Base-by-base conservation (phyloP, 1,284 basidiomycete genomes). In the Ustilago shanxiensis region DNA sequence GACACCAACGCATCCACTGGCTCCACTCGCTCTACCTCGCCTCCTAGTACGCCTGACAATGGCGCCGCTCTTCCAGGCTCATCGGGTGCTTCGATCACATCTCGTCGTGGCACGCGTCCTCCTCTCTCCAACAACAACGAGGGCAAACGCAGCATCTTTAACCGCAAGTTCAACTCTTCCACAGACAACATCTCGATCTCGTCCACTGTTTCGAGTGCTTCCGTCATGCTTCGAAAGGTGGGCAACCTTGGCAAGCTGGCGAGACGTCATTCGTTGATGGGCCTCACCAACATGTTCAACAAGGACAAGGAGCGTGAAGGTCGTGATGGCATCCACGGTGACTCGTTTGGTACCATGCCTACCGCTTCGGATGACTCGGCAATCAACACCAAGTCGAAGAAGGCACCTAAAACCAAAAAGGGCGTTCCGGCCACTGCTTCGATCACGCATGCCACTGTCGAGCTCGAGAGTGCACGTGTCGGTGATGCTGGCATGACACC, bases 111-210 rank as follows among this genome's bases (percentile, higher is more conserved):
- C 53, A 72, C 65, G 2, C 66, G 79, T n/a, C 82, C 82, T 22
- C 82, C 82, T 9, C 58, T 83, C 24, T 66, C 79, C 11, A 68
- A 55, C 66, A 77, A 73, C 52, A 73, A 72, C 53, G 71, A 69
- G 18, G 69, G 69, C 56, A 82, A 81, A 62, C 77, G 83, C 90
- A 92, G 56, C 47, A 86, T 96, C 74, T 95, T 99, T 89, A 96
- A 95, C 87, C 91, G 93, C 77, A 92, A 93, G 79, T 88, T 95
- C 83, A 98, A 99, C 86, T 92, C 93, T 55, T 95, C 93, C 64
- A 97, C 95, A 50, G 95, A 99, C 87, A 99, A 99, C 87, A 96
- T 99, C 74, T 97, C 95, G 35, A 91, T 99, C 57, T 93, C 93
- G 33, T 96, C 94, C n/a, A 98, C 96, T 49, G 95, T 98, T 79